Percentiles rank a stretch among this genome's conserved stretches.
Conservation (phyloP, 2,329 filamentous ascomycete species). For the Colletotrichum spinosum region DNA sequence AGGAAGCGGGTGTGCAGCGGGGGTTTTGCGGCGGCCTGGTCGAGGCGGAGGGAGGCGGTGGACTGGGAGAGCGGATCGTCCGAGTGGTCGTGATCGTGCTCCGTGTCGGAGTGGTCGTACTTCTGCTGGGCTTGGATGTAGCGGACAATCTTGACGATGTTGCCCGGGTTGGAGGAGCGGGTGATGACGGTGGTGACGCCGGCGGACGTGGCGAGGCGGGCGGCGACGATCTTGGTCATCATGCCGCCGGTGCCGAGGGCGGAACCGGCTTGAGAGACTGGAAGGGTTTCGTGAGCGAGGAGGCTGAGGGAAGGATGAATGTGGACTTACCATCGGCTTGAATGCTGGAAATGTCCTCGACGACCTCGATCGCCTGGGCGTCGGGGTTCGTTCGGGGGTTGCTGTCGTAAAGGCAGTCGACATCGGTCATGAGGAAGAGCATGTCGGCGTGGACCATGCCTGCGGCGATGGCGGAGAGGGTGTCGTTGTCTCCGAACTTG, state of each 20-base stretch:
- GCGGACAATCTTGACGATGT: constrained; percentile 86
- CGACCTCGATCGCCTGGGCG: constrained; percentile 89
- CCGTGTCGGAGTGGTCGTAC: constrained; percentile 37
- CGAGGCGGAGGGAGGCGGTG: constrained; percentile 55
- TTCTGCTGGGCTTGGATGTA: constrained; percentile 73
- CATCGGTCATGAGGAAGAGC: constrained; percentile 98
- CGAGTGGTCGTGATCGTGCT: constrained; percentile 43
- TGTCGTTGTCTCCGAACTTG: constrained; percentile 99
- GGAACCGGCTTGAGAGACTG: constrained; percentile 89
- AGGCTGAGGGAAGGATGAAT: background rate
- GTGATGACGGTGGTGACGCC: constrained; percentile 98
- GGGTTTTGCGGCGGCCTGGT: constrained; percentile 52
- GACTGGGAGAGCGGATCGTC: constrained; percentile 53
- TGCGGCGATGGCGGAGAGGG: constrained; percentile 93
- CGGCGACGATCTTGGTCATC: constrained; percentile 97
- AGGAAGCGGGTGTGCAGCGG: constrained; percentile 94
- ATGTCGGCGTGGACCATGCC: constrained; percentile 98
- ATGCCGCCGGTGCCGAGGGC: constrained; percentile 94
- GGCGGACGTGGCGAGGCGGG: constrained; percentile 89
- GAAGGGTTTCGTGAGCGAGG: background rate
- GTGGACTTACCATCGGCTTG: constrained; percentile 77
- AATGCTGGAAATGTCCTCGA: constrained; percentile 86
- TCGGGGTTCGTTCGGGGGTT: constrained; percentile 89
- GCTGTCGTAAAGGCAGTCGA: constrained; percentile 96
- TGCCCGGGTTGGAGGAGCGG: constrained; percentile 90